Percentiles rank a stretch among this genome's conserved stretches.
Conservation (phyloP, 2,329 filamentous ascomycete species). For the Erysiphe neolycopersici region DNA sequence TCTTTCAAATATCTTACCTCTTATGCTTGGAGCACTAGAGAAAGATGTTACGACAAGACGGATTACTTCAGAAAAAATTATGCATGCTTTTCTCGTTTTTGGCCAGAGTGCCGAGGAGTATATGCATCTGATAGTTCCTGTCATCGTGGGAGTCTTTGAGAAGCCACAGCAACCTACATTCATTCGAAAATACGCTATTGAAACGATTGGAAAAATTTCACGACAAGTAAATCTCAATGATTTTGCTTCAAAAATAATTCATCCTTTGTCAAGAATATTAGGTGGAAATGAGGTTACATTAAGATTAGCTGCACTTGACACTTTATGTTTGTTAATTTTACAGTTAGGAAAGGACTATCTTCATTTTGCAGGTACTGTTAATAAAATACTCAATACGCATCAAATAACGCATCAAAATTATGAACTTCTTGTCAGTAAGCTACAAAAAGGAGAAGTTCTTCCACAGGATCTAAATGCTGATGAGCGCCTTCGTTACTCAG, state of each 20-base stretch:
- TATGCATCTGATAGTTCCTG: slow-evolving; percentile 95
- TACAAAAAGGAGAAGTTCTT: slow-evolving; percentile 84
- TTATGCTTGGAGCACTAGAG: slow-evolving; percentile 87
- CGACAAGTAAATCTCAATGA: slow-evolving; percentile 93
- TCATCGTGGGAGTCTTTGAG: slow-evolving; percentile 85
- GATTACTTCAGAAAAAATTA: slow-evolving; percentile 63
- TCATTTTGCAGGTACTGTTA: slow-evolving; percentile 80
- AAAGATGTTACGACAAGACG: slow-evolving; percentile 52
- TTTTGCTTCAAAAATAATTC: slow-evolving; percentile 87
- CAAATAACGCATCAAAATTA: slow-evolving; percentile 80
- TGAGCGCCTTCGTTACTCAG: slow-evolving; percentile 47
- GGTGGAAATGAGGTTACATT: slow-evolving; percentile 44
- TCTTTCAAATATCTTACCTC: slow-evolving; percentile 59
- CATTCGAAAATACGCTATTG: slow-evolving; percentile 69
- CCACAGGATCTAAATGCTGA: slow-evolving; percentile 84
- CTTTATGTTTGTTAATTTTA: slow-evolving; percentile 80
- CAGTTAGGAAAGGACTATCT: slow-evolving; percentile 88
- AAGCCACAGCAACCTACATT: slow-evolving; percentile 56
- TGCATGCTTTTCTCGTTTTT: slow-evolving; percentile 90
- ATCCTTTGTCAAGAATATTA: slow-evolving; percentile 66
- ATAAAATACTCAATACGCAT: slow-evolving; percentile 55
- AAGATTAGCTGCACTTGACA: slow-evolving; percentile 67
- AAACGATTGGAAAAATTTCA: slow-evolving; percentile 81
- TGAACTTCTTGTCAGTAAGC: slow-evolving; percentile 68
- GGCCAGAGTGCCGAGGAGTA: slow-evolving; percentile 92